Evolutionary conservation across 1,139 yeast species (phyloP).

Genomic region (Nakaseomyces sp.): DNA sequence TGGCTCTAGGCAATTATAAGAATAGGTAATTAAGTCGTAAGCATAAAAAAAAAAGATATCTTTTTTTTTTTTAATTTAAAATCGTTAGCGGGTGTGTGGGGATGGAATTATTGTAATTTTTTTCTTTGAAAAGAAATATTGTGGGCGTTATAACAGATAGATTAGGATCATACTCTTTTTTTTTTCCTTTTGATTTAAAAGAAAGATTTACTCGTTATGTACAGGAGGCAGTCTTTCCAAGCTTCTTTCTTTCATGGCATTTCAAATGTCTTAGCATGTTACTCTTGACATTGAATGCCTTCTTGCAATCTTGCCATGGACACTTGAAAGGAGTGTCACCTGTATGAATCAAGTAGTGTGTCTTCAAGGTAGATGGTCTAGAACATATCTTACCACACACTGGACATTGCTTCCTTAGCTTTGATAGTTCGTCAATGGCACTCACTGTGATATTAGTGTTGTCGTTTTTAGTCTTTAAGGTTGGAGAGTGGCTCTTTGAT

Average conservation of each 20-base stretch:
- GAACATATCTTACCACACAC: constrained; percentile 73
- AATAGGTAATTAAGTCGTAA: background rate
- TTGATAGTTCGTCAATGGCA: constrained; percentile 6
- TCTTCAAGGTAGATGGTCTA: constrained; percentile 73
- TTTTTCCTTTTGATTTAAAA: too few relatives aligned
- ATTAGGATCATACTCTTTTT: too few relatives aligned
- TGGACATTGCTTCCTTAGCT: constrained; percentile 38
- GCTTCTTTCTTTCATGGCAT: constrained; percentile 38
- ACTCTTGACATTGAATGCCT: constrained; percentile 68
- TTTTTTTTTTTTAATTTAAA: too few relatives aligned
- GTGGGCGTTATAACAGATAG: too few relatives aligned
- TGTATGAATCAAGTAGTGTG: constrained; percentile 78
- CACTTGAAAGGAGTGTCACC: constrained; percentile 82
- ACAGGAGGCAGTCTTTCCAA: constrained; percentile 9
- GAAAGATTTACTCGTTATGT: background rate
- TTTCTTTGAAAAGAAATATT: too few relatives aligned
- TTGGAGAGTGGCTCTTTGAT: constrained; percentile 4
- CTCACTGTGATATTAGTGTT: background rate
- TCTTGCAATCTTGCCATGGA: constrained; percentile 61
- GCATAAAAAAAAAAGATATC: background rate
- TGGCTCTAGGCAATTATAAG: background rate
- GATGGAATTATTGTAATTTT: too few relatives aligned
- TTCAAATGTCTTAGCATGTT: constrained; percentile 74
- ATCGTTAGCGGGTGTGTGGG: too few relatives aligned
- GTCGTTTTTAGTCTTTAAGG: background rate